phyloP scores from a whole-genome alignment of 257 asterid genomes.

The Forsythia viridissima region DNA sequence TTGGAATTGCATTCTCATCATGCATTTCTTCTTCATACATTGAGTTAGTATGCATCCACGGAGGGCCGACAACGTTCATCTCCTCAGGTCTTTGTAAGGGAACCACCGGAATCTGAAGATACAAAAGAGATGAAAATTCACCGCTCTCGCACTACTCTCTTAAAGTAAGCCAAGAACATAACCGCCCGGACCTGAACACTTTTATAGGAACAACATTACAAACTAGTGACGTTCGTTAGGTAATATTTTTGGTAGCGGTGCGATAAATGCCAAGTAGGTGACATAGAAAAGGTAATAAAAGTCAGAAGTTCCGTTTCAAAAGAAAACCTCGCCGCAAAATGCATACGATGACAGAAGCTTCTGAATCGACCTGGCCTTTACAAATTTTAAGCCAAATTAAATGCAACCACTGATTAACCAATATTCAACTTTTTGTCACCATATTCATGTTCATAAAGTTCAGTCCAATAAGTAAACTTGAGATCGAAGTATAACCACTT shows the following conservation, averaged over 20 bases:
- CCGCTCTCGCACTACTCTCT: not conserved
- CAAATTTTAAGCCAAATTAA: not conserved
- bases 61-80: constrained; percentile 68
- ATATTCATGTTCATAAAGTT: not conserved
- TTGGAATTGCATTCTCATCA: constrained; percentile 77
- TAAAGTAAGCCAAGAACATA: not conserved
- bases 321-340: not conserved
- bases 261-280: not conserved
- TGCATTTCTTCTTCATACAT: constrained; percentile 59
- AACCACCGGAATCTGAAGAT: constrained; percentile 71
- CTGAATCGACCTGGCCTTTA: not conserved
- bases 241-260: constrained; percentile 1
- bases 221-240: not conserved
- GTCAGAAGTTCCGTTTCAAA: not conserved
- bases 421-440: not conserved
- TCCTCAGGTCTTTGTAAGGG: constrained; percentile 91
- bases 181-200: not conserved
- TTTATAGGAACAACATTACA: not conserved
- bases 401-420: constrained; percentile 4
- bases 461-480: not conserved
- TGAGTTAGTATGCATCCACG: constrained; percentile 81
- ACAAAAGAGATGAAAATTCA: not conserved
- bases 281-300: not conserved
- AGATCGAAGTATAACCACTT: not conserved
- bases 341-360: not conserved